phyloP scores from a whole-genome alignment of 306 rosid genomes.

The Prunus mongolica region DNA sequence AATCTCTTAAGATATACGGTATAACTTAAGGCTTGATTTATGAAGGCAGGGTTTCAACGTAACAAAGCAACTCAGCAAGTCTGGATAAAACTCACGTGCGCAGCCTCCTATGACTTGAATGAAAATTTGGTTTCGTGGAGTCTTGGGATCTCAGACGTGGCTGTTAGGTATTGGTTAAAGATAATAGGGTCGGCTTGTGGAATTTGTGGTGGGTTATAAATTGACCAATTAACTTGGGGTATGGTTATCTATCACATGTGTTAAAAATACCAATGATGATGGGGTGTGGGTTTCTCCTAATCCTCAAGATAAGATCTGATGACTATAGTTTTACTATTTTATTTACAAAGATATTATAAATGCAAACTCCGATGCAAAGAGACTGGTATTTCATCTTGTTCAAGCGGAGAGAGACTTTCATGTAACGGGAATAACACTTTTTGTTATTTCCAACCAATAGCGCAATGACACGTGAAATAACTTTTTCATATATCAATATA shows the following conservation, averaged over 20 bases:
- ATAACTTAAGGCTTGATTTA: background rate
- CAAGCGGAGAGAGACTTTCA: too few relatives aligned
- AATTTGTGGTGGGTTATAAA: background rate
- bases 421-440: too few relatives aligned
- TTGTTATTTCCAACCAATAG: fast-evolving
- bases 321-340: background rate
- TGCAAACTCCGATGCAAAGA: too few relatives aligned
- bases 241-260: background rate
- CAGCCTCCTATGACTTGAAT: constrained; percentile 44
- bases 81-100: constrained; percentile 37
- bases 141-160: background rate
- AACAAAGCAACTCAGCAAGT: background rate
- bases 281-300: background rate
- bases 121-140: background rate
- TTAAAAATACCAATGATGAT: background rate
- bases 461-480: too few relatives aligned
- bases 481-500: too few relatives aligned
- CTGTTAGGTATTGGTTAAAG: background rate
- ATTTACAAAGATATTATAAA: background rate
- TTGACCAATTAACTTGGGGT: background rate
- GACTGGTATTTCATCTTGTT: too few relatives aligned
- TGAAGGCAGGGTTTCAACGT: background rate
- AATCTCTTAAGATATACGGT: too few relatives aligned
- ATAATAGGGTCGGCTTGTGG: background rate
- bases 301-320: background rate